Conservation (phyloP, 805 yeast genomes). For the Ogataea allantospora region DNA sequence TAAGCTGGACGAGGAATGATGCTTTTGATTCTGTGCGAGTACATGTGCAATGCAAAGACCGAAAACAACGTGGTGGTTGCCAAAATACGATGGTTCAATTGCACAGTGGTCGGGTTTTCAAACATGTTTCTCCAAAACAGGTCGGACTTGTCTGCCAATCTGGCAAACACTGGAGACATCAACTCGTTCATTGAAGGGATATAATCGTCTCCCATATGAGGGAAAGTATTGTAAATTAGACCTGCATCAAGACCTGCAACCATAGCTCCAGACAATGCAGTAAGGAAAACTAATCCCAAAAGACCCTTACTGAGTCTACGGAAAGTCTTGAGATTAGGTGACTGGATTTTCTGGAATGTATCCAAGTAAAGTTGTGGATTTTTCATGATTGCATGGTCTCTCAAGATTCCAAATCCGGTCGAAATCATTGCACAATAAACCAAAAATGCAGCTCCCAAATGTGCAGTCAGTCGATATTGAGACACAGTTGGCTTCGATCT, state of each 20-base stretch:
- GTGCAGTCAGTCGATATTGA: conserved; percentile 91
- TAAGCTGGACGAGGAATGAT: conserved; percentile 57
- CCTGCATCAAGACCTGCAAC: conserved; percentile 99
- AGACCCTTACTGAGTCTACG: conserved; percentile 56
- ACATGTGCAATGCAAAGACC: conserved; percentile 68
- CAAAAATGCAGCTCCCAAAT: conserved; percentile 87
- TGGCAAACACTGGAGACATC: conserved; percentile 68
- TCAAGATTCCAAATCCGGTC: conserved; percentile 82
- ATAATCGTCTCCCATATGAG: conserved; percentile 88
- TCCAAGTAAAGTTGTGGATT: conserved; percentile 58
- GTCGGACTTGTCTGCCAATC: conserved; percentile 67
- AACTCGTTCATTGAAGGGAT: conserved; percentile 77
- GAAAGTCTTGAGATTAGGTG: conserved; percentile 56
- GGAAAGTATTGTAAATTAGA: conserved; percentile 90
- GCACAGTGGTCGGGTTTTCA: conserved; percentile 96
- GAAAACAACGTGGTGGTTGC: conserved; percentile 80
- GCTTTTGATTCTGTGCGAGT: conserved; percentile 53
- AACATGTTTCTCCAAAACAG: conserved; percentile 87
- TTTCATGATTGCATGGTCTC: conserved; percentile 67
- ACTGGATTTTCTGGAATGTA: conserved; percentile 56
- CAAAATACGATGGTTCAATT: conserved; percentile 80
- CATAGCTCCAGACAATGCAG: conserved; percentile 97
- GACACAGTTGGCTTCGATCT: conserved; percentile 96
- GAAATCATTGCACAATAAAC: conserved; percentile 86
- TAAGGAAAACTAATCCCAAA: conserved; percentile 69